phyloP scores from a whole-genome alignment of 306 rosid species.

The Neltuma alba region DNA sequence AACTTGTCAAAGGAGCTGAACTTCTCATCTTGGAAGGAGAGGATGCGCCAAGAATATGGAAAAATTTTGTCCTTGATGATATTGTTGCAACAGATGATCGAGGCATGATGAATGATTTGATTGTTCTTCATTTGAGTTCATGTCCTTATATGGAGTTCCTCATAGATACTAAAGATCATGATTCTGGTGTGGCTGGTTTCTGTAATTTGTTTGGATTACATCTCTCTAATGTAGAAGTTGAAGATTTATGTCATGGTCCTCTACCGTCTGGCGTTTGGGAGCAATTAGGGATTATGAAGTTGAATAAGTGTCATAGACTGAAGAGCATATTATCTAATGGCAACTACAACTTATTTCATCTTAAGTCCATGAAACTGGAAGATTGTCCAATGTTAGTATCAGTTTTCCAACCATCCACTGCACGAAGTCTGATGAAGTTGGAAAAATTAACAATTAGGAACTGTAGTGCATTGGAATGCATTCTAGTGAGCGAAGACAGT shows the following conservation, averaged over 20 bases:
- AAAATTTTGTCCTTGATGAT: slow-evolving; percentile 32
- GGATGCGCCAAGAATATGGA: not conserved
- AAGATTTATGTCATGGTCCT: not conserved
- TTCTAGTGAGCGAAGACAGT: not conserved
- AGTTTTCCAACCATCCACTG: not conserved
- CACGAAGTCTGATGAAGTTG: slow-evolving; percentile 11
- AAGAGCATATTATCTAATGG: not conserved
- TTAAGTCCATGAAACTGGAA: not conserved
- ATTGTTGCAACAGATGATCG: slow-evolving; percentile 7
- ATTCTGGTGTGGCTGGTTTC: not conserved
- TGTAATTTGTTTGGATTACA: slow-evolving; percentile 1
- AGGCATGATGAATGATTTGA: not conserved
- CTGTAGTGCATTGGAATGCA: not conserved
- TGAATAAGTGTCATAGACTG: not conserved
- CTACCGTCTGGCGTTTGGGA: not conserved
- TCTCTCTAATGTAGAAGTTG: not conserved
- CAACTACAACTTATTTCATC: not conserved
- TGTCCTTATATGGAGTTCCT: slow-evolving; percentile 1
- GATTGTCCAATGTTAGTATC: not conserved
- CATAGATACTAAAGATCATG: not conserved
- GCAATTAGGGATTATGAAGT: not conserved
- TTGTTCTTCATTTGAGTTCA: not conserved
- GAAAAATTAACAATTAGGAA: not conserved
- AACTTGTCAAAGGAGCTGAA: not conserved
- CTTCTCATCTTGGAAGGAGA: not conserved